Percentiles rank a stretch among this genome's conserved stretches.
phyloP scores from a whole-genome alignment of 768 basidiomycete species.

The Leucogyrophana mollusca region DNA sequence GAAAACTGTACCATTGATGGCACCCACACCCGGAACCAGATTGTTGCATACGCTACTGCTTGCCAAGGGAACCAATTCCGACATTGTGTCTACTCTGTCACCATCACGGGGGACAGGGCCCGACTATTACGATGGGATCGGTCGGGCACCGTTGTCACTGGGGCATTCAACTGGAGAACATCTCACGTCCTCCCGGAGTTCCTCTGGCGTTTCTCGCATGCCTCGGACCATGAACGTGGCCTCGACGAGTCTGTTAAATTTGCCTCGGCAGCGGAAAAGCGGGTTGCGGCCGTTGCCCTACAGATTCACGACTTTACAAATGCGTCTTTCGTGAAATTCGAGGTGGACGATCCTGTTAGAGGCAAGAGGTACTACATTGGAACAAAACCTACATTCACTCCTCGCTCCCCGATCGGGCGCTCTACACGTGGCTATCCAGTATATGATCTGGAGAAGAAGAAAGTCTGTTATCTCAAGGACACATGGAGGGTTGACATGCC shows the following conservation, averaged over 20 bases:
- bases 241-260: neutral
- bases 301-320: too few species aligned
- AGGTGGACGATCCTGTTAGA: too few species aligned
- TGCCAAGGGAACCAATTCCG: too few species aligned
- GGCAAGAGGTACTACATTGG: neutral
- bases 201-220: neutral
- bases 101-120: too few species aligned
- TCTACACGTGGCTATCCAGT: neutral
- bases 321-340: too few species aligned
- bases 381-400: neutral
- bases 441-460: neutral
- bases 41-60: too few species aligned
- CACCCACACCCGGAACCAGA: too few species aligned
- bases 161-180: neutral
- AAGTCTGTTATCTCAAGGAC: slow-evolving; percentile 3
- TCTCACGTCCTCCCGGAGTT: neutral
- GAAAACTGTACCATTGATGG: too few species aligned
- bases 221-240: neutral
- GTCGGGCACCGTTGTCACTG: neutral
- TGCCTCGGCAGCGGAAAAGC: too few species aligned
- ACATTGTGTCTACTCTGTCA: too few species aligned
- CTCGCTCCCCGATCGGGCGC: neutral
- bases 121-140: too few species aligned
- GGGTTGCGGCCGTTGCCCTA: too few species aligned
- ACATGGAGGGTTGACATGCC: neutral